Percentiles rank a stretch among this genome's conserved stretches.
Evolutionary conservation across 129 eudicot genomes (phyloP).

Genomic region (Daucus carota): DH1_v3.0 NC_030387.2:32348001-32348500

Average conservation of each 20-base stretch:
- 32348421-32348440: neutral
- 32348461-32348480: neutral
- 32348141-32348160: constrained; percentile 51
- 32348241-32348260: constrained; percentile 43
- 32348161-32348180: constrained; percentile 35
- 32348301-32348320: constrained; percentile 54
- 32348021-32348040: constrained; percentile 55
- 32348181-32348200: constrained; percentile 77
- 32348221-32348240: constrained; percentile 35
- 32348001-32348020: constrained; percentile 70
- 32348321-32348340: constrained; percentile 49
- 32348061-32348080: constrained; percentile 23
- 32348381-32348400: neutral
- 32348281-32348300: constrained; percentile 68
- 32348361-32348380: neutral
- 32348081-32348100: no score
- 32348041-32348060: constrained; percentile 41
- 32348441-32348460: neutral
- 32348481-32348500: neutral
- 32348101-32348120: no score
- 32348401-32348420: neutral
- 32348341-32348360: constrained; percentile 47
- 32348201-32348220: constrained; percentile 20
- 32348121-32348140: constrained; percentile 40
- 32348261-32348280: constrained; percentile 39